phyloP scores from a whole-genome alignment of 768 basidiomycete genomes.

The Phaeotremella skinneri region DNA sequence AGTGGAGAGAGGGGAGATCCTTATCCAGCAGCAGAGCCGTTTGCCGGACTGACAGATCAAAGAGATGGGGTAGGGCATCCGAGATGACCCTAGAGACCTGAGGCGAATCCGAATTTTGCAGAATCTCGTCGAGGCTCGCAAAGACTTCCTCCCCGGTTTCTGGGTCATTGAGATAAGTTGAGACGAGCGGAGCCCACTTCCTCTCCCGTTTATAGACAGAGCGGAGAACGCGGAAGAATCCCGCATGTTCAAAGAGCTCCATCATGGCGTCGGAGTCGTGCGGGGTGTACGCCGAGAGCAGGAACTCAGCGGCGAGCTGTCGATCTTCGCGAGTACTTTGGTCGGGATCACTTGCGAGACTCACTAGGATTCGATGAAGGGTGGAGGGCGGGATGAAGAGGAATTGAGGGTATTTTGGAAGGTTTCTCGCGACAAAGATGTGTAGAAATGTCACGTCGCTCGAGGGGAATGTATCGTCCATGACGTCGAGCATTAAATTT shows the following conservation, averaged over 20 bases:
- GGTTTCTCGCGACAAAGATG: constrained; percentile 93
- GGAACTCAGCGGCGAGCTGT: constrained; percentile 88
- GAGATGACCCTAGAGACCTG: constrained; percentile 61
- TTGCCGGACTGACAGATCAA: constrained; percentile 61
- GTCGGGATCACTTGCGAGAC: constrained; percentile 73
- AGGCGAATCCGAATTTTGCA: constrained; percentile 47
- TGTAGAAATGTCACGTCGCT: constrained; percentile 76
- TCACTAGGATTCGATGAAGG: constrained; percentile 72
- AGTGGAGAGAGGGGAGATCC: constrained; percentile 66
- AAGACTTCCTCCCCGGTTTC: constrained; percentile 61
- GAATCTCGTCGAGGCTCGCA: constrained; percentile 62
- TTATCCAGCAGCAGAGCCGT: constrained; percentile 74
- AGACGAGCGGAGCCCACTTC: constrained; percentile 71
- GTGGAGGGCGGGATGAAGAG: constrained; percentile 62
- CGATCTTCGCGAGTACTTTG: constrained; percentile 82
- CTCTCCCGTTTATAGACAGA: constrained; percentile 72
- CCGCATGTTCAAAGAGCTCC: constrained; percentile 70
- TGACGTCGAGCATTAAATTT: constrained; percentile 77
- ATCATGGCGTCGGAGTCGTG: constrained; percentile 69
- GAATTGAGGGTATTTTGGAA: constrained; percentile 93
- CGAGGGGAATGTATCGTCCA: constrained; percentile 34
- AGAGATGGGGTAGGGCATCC: constrained; percentile 63
- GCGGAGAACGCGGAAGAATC: constrained; percentile 88
- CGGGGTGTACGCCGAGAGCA: constrained; percentile 86
- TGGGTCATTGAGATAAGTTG: constrained; percentile 72